Percentiles rank a stretch among this genome's conserved stretches.
phyloP scores from a whole-genome alignment of 2,329 filamentous ascomycete species.

The Lecanicillium sp. region DNA sequence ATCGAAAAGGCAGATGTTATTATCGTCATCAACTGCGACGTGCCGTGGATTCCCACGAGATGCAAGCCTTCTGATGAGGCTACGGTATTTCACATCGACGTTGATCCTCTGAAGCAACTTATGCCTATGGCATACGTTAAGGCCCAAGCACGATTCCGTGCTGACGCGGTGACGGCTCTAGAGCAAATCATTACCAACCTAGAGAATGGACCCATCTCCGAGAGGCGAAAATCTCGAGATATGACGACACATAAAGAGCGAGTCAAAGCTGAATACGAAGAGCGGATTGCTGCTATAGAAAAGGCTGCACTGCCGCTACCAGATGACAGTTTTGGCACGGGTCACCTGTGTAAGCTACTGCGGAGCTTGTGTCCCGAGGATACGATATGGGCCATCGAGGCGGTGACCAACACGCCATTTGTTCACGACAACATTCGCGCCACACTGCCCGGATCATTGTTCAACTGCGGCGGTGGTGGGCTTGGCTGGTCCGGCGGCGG shows the following conservation, averaged over 20 bases:
- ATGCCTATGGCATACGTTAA: conserved; percentile 70
- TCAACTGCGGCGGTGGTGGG: conserved; percentile 76
- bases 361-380: conserved; percentile 31
- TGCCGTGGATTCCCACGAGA: conserved; percentile 86
- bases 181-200: conserved; percentile 64
- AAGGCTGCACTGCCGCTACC: conserved; percentile 49
- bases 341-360: conserved; percentile 28
- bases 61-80: conserved; percentile 49
- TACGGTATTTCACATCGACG: conserved; percentile 57
- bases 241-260: neutral
- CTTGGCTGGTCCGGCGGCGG: conserved; percentile 76
- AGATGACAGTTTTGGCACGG: conserved; percentile 46
- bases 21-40: conserved; percentile 79
- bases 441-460: conserved; percentile 63
- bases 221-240: conserved; percentile 29
- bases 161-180: conserved; percentile 58
- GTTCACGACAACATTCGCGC: conserved; percentile 67
- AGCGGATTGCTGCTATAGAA: conserved; percentile 55
- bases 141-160: conserved; percentile 59
- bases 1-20: conserved; percentile 79
- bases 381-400: conserved; percentile 71
- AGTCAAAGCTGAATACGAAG: conserved; percentile 41
- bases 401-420: conserved; percentile 64
- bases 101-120: conserved; percentile 62
- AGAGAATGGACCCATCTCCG: conserved; percentile 36